Conservation (phyloP, 2,329 filamentous ascomycete species). For the Cladophialophora chaetospira region DNA sequence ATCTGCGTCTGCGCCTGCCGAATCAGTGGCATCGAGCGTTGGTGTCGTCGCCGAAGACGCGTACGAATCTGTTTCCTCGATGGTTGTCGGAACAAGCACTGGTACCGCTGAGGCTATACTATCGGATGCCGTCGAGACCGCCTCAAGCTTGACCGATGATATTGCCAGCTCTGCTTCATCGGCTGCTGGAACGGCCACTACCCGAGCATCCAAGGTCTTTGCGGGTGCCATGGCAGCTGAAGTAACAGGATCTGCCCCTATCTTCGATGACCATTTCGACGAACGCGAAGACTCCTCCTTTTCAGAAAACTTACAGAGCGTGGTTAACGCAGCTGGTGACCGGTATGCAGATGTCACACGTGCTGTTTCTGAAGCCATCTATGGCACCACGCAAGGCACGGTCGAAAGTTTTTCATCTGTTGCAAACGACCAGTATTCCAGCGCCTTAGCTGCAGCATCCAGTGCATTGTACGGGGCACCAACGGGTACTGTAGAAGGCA, state of each 20-base stretch:
- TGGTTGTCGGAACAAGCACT: constrained; percentile 37
- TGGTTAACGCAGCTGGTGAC: constrained; percentile 56
- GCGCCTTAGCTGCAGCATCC: constrained; percentile 59
- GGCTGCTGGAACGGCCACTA: constrained; percentile 16
- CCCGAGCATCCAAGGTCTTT: constrained; percentile 23
- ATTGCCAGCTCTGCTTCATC: constrained; percentile 23
- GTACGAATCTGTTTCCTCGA: constrained; percentile 23
- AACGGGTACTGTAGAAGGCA: constrained; percentile 46
- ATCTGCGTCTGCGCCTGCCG: constrained; percentile 14
- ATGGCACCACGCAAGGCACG: constrained; percentile 50
- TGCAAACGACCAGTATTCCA: constrained; percentile 59
- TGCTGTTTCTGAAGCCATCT: constrained; percentile 58
- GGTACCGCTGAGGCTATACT: constrained; percentile 33
- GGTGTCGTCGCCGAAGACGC: constrained; percentile 35
- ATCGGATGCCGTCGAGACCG: constrained; percentile 15
- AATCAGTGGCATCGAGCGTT: constrained; percentile 35
- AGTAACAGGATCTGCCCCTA: constrained; percentile 48
- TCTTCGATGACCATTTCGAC: constrained; percentile 54
- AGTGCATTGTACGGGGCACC: constrained; percentile 56
- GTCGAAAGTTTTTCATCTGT: constrained; percentile 56
- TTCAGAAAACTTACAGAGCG: constrained; percentile 54
- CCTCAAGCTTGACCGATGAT: constrained; percentile 18
- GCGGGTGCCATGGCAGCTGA: constrained; percentile 52
- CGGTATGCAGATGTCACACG: constrained; percentile 56
- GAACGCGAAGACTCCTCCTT: constrained; percentile 50